Evolutionary conservation across 805 yeast species (phyloP).

Genomic region (Saturnispora sanitii): DNA sequence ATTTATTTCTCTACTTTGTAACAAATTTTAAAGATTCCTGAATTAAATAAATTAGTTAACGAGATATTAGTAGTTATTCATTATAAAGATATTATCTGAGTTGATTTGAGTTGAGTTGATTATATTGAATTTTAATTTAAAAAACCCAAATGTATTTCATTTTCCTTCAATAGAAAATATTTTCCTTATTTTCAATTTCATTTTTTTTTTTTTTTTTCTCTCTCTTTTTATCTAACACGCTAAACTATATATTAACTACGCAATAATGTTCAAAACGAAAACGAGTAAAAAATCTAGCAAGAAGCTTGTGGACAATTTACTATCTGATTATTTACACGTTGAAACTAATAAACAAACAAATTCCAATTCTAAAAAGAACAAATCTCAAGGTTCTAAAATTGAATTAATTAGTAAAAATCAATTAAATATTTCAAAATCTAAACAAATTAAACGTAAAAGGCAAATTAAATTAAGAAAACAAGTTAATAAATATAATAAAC

Average conservation of each 20-base stretch:
- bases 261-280: conserved; percentile 15
- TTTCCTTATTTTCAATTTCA: no score
- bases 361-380: conserved; percentile 6
- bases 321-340: conserved; percentile 20
- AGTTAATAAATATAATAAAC: conserved; percentile 12
- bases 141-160: no score
- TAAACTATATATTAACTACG: not conserved
- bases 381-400: conserved; percentile 19
- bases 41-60: no score
- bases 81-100: no score
- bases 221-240: no score
- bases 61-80: no score
- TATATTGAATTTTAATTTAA: no score
- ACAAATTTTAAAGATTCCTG: no score
- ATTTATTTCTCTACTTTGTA: no score
- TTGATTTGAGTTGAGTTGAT: no score
- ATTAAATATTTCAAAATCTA: conserved; percentile 13
- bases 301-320: conserved; percentile 20
- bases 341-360: not conserved
- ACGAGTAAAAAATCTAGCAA: conserved; percentile 15
- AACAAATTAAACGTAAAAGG: conserved; percentile 11
- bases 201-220: no score
- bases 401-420: conserved; percentile 16
- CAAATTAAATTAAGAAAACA: conserved; percentile 14
- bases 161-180: no score